Percentiles rank a stretch among this genome's conserved stretches.
Evolutionary conservation across 331 rosid genomes (phyloP).

Genomic region (Malus hybrid): DNA sequence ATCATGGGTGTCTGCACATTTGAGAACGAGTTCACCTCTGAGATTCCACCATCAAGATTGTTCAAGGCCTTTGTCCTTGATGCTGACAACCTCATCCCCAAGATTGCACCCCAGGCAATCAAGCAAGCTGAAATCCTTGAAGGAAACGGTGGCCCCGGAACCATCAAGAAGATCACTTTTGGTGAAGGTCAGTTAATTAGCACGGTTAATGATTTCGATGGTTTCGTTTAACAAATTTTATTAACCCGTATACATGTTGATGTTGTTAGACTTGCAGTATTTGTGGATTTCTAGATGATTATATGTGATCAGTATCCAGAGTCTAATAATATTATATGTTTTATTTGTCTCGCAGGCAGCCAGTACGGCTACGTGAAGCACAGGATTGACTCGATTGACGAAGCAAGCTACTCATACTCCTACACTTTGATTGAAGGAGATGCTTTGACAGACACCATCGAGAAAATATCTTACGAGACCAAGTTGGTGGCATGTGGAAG

Average conservation of each 20-base stretch:
- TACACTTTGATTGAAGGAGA: conserved; percentile 49
- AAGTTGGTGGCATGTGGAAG: conserved; percentile 41
- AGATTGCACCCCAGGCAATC: too few species aligned
- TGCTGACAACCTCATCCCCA: too few species aligned
- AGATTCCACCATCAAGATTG: conserved; percentile 38
- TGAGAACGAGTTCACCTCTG: conserved; percentile 12
- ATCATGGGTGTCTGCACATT: conserved; percentile 43
- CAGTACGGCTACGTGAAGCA: conserved; percentile 34
- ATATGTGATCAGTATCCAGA: not conserved
- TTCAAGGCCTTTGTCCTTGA: too few species aligned
- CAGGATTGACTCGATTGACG: conserved; percentile 44
- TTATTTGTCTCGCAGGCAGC: conserved; percentile 5
- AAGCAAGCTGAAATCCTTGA: conserved; percentile 22
- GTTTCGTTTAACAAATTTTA: too few species aligned
- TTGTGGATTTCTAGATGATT: not conserved
- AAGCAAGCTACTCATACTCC: conserved; percentile 18
- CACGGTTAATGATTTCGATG: too few species aligned
- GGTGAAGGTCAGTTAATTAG: conserved; percentile 9
- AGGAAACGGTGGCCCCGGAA: conserved; percentile 70
- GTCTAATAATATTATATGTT: not conserved
- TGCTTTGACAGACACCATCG: conserved; percentile 20
- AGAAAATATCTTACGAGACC: conserved; percentile 37
- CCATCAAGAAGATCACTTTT: conserved; percentile 46
- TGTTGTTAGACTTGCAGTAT: too few species aligned
- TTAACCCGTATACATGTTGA: not conserved